Percentiles rank a stretch among this genome's conserved stretches.
These are phyloP conservation scores for Chenopodium berlandieri DNA, from an alignment of 148 eudicot species.

Conservation along the genomic window DNA sequence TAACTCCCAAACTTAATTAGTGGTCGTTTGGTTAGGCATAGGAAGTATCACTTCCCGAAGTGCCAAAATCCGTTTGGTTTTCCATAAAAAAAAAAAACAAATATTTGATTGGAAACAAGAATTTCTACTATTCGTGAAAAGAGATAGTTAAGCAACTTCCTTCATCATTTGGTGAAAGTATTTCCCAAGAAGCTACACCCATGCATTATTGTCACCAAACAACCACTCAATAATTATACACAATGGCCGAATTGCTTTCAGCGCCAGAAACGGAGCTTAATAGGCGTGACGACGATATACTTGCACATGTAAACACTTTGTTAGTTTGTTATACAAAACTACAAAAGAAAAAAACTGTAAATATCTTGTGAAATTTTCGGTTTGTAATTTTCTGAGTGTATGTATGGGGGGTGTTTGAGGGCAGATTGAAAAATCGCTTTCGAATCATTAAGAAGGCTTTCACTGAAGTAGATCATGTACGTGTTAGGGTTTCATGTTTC, in stretches of 20 bases:
- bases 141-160: background rate
- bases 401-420: constrained; percentile 1
- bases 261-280: background rate
- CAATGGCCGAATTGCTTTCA: background rate
- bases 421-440: constrained; percentile 5
- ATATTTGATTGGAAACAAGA: background rate
- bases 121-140: background rate
- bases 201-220: background rate
- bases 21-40: background rate
- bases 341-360: constrained; percentile 10
- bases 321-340: background rate
- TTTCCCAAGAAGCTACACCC: background rate
- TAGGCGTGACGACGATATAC: background rate
- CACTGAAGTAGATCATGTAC: constrained; percentile 24
- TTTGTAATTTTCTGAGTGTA: constrained; percentile 1
- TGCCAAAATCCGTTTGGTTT: background rate
- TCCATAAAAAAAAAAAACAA: too few relatives aligned
- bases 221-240: background rate
- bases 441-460: constrained; percentile 21
- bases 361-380: background rate
- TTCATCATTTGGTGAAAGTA: background rate
- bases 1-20: background rate
- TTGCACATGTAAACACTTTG: background rate
- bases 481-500: constrained; percentile 26
- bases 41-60: background rate